A percentile compares a stretch with the other conserved stretches of the same genome.
Evolutionary conservation across 2,329 filamentous ascomycete species (phyloP).

Genomic region (Sarocladiaceae sp.): DNA sequence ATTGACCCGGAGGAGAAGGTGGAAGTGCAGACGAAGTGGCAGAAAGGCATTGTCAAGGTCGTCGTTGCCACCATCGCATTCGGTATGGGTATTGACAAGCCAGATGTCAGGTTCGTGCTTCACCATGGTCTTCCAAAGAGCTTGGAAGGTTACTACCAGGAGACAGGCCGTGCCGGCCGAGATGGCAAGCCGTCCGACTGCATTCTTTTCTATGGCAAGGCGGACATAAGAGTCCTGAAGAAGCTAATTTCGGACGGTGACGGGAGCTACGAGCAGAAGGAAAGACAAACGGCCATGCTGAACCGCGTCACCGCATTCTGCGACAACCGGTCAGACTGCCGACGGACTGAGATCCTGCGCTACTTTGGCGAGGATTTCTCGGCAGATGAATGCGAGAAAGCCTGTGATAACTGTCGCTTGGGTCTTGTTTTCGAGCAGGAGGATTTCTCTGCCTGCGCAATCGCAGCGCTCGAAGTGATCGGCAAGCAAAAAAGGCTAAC

Average conservation of each 20-base stretch:
- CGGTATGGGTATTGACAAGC: slow-evolving; percentile 99
- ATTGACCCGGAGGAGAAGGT: slow-evolving; percentile 64
- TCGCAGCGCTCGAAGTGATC: slow-evolving; percentile 64
- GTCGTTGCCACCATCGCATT: slow-evolving; percentile 98
- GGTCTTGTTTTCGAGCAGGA: slow-evolving; percentile 62
- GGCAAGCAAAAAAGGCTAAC: slow-evolving; percentile 57
- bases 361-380: slow-evolving; percentile 90
- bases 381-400: slow-evolving; percentile 60
- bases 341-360: slow-evolving; percentile 78
- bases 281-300: slow-evolving; percentile 79
- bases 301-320: slow-evolving; percentile 80
- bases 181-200: slow-evolving; percentile 85
- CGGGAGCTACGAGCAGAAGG: slow-evolving; percentile 70
- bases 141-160: slow-evolving; percentile 95
- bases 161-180: slow-evolving; percentile 89
- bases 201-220: slow-evolving; percentile 81
- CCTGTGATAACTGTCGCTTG: slow-evolving; percentile 86
- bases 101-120: slow-evolving; percentile 92
- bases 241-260: slow-evolving; percentile 81
- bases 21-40: slow-evolving; percentile 73
- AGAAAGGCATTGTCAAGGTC: slow-evolving; percentile 70
- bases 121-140: slow-evolving; percentile 92
- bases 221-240: slow-evolving; percentile 65
- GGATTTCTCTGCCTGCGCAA: slow-evolving; percentile 72
- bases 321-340: slow-evolving; percentile 82